phyloP scores from a whole-genome alignment of 257 asterid genomes.

The Ilex asprella region DNA sequence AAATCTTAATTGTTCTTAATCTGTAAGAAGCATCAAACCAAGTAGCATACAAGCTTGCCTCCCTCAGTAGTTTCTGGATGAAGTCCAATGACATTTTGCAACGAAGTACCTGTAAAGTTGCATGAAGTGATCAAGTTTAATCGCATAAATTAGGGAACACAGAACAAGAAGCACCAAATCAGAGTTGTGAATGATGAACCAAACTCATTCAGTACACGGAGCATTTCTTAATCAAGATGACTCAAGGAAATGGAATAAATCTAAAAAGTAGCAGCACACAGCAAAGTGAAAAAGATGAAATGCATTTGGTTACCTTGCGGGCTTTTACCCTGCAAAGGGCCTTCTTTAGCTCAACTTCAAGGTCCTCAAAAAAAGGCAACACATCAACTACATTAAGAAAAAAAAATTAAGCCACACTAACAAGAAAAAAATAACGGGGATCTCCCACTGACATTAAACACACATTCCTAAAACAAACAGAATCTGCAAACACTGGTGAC shows the following conservation, averaged over 20 bases:
- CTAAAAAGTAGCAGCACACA: background rate
- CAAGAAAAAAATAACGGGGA: background rate
- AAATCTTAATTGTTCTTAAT: constrained; percentile 7
- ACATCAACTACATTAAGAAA: constrained; percentile 45
- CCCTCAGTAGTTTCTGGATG: constrained; percentile 49
- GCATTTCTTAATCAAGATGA: background rate
- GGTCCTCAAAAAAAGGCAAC: constrained; percentile 55
- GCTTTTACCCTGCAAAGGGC: constrained; percentile 81
- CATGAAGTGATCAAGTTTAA: background rate
- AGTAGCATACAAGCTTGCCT: constrained; percentile 59
- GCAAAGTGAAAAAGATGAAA: constrained; percentile 8
- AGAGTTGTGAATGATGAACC: background rate
- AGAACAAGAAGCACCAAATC: background rate
- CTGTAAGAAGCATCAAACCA: constrained; percentile 13
- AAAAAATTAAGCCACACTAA: constrained; percentile 1
- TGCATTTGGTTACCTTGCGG: constrained; percentile 44
- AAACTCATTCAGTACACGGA: background rate
- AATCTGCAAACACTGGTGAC: too few species aligned
- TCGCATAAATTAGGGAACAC: background rate
- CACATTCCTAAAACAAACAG: background rate
- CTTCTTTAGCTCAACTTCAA: constrained; percentile 69
- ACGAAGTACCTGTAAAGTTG: constrained; percentile 46
- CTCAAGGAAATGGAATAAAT: background rate
- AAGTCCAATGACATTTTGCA: constrained; percentile 54
- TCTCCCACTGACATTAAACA: constrained; percentile 10